Conservation (phyloP, 2,329 filamentous ascomycete genomes). For the Helotiales sp. region DNA sequence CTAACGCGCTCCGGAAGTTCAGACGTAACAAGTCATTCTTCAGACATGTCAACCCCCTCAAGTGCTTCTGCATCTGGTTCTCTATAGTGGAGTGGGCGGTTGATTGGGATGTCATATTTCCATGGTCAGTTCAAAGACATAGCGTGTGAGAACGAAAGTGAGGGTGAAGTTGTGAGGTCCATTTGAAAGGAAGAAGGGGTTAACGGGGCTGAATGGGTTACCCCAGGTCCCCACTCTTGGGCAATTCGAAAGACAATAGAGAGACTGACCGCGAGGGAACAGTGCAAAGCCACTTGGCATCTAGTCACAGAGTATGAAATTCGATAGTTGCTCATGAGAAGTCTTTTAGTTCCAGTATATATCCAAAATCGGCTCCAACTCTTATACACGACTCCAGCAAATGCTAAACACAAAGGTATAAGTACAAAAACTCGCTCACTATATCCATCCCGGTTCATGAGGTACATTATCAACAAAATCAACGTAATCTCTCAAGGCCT, state of each 20-base stretch:
- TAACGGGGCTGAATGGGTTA: too few species aligned
- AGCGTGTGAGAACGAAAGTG: too few species aligned
- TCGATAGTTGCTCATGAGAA: not conserved
- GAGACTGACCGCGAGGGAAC: not conserved
- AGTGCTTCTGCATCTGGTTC: not conserved
- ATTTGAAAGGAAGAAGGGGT: too few species aligned
- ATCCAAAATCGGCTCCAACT: not conserved
- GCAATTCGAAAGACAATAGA: too few species aligned
- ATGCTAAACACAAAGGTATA: not conserved
- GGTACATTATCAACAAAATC: too few species aligned
- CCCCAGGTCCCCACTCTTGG: too few species aligned
- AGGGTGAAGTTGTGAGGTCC: too few species aligned
- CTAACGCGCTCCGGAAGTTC: too few species aligned
- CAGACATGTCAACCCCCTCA: too few species aligned
- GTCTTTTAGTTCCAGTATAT: not conserved
- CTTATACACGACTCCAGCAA: not conserved
- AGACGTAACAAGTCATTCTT: too few species aligned
- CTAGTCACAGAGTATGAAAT: not conserved
- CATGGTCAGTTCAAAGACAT: not conserved
- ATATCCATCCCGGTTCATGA: not conserved
- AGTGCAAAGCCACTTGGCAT: not conserved
- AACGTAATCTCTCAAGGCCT: conserved; percentile 26
- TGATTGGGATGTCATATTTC: not conserved
- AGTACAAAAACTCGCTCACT: not conserved
- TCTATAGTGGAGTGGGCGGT: not conserved